Evolutionary conservation across 257 asterid genomes (phyloP).

Genomic region (Salvia miltiorrhiza): DNA sequence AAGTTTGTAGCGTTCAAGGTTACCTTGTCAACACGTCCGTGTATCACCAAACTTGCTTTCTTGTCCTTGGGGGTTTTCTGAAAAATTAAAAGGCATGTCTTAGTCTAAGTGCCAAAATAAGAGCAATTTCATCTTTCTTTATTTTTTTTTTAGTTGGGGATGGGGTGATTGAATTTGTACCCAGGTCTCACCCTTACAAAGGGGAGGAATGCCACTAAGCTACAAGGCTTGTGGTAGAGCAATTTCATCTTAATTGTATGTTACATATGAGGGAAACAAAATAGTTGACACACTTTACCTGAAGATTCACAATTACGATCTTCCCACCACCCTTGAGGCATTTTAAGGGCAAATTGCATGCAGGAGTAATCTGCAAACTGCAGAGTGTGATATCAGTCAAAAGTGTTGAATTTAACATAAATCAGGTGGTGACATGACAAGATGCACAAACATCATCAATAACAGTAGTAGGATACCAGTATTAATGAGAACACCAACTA

Average conservation of each 20-base stretch:
- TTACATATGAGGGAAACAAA: not conserved
- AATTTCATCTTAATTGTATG: constrained; percentile 8
- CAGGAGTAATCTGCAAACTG: constrained; percentile 99
- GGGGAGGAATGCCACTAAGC: not conserved
- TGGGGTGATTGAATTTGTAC: not conserved
- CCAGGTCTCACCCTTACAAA: not conserved
- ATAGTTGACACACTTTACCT: constrained; percentile 38
- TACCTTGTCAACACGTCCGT: constrained; percentile 89
- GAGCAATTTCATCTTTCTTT: constrained; percentile 11
- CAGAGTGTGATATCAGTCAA: constrained; percentile 27
- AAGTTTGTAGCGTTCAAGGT: constrained; percentile 4
- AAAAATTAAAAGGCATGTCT: constrained; percentile 17
- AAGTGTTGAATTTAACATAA: constrained; percentile 6
- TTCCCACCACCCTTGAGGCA: constrained; percentile 86
- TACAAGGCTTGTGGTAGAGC: not conserved
- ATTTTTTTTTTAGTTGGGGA: not conserved
- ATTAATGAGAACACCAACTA: not conserved
- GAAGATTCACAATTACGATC: constrained; percentile 92
- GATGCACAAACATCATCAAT: not conserved
- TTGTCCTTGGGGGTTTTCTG: constrained; percentile 99
- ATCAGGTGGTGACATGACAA: not conserved
- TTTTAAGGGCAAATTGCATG: constrained; percentile 89
- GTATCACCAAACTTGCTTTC: constrained; percentile 88
- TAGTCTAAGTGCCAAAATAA: constrained; percentile 9
- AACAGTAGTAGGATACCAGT: not conserved